phyloP scores from a whole-genome alignment of 306 rosid genomes.

The Lathyrus sativus region DNA sequence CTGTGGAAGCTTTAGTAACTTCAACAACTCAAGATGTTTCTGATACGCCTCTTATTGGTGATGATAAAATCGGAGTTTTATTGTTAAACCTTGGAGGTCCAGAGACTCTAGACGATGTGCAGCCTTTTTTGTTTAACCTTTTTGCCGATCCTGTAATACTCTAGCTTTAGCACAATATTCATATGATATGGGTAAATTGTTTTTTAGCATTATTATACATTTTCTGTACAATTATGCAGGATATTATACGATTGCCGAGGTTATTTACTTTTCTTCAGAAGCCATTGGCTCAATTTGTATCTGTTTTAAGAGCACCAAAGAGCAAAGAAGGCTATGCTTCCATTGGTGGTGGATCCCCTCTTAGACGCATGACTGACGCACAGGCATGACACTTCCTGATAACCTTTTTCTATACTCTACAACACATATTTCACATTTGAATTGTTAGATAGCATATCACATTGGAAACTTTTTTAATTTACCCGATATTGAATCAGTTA shows the following conservation, averaged over 20 bases:
- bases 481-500: constrained; percentile 24
- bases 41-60: constrained; percentile 54
- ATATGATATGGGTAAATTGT: constrained; percentile 1
- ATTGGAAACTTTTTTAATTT: constrained; percentile 20
- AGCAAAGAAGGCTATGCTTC: constrained; percentile 98
- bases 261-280: constrained; percentile 88
- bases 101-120: constrained; percentile 95
- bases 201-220: constrained; percentile 1
- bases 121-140: constrained; percentile 92
- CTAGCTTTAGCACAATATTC: constrained; percentile 21
- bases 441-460: constrained; percentile 19
- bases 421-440: constrained; percentile 25
- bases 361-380: constrained; percentile 82
- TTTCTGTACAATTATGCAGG: constrained; percentile 52
- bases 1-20: constrained; percentile 65
- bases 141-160: constrained; percentile 91
- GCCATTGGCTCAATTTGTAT: constrained; percentile 91
- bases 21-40: constrained; percentile 53
- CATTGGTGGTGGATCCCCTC: constrained; percentile 98
- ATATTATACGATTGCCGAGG: constrained; percentile 86
- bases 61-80: constrained; percentile 80
- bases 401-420: constrained; percentile 18
- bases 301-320: constrained; percentile 83
- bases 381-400: constrained; percentile 59
- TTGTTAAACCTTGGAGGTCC: constrained; percentile 97